Evolutionary conservation across 2,329 filamentous ascomycete genomes (phyloP).

Genomic region (Fusarium sp.): DNA sequence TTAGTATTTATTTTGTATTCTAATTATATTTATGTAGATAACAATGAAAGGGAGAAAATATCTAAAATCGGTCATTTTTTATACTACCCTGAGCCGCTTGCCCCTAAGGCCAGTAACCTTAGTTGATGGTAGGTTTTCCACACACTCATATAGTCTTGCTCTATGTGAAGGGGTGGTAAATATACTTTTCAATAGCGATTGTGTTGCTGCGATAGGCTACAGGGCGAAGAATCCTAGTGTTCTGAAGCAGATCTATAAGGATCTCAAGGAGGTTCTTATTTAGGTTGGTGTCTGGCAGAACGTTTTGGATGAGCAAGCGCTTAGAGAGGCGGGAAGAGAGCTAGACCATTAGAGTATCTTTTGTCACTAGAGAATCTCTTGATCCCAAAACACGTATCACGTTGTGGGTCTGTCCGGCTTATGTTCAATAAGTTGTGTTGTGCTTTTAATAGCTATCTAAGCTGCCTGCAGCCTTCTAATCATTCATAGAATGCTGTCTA

Average conservation of each 20-base stretch:
- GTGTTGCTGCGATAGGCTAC: conserved; percentile 7
- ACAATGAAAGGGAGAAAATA: too few relatives aligned
- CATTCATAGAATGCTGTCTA: neutral
- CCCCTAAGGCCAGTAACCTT: too few relatives aligned
- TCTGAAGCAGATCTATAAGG: conserved; percentile 11
- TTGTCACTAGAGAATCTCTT: neutral
- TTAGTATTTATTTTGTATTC: too few relatives aligned
- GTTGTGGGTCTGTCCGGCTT: neutral
- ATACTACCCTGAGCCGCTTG: too few relatives aligned
- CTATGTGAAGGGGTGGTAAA: neutral
- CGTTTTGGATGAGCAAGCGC: too few relatives aligned
- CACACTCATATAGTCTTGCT: too few relatives aligned
- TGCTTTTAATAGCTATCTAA: neutral
- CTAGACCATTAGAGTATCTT: neutral
- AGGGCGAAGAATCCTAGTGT: neutral
- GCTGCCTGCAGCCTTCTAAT: neutral
- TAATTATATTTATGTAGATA: too few relatives aligned
- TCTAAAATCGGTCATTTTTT: too few relatives aligned
- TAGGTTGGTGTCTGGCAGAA: neutral
- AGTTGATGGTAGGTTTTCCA: too few relatives aligned
- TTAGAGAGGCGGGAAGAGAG: too few relatives aligned
- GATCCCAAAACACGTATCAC: too few relatives aligned
- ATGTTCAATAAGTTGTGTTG: neutral
- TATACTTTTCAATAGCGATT: neutral
- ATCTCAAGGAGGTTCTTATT: conserved; percentile 8